phyloP scores from a whole-genome alignment of 2,329 filamentous ascomycete genomes.

The Neurospora sp. region DNA sequence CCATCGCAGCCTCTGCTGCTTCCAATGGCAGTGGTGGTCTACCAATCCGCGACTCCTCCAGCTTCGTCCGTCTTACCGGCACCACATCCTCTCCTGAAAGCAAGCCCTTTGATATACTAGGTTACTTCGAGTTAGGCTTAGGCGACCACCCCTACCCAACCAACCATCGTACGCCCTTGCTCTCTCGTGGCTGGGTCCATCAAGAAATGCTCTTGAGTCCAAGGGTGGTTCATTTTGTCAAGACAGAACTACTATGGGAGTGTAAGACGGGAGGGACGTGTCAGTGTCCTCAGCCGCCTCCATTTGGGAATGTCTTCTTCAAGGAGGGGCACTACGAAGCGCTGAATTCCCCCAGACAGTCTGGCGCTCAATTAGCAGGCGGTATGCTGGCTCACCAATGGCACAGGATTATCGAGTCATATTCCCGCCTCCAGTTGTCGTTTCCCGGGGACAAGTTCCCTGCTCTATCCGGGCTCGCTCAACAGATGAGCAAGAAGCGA shows the following conservation, averaged over 20 bases:
- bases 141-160: not conserved
- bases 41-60: not conserved
- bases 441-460: not conserved
- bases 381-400: not conserved
- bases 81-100: not conserved
- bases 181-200: not conserved
- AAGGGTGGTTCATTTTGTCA: not conserved
- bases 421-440: not conserved
- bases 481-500: not conserved
- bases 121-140: not conserved
- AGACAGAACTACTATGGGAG: slow-evolving; percentile 2
- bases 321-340: not conserved
- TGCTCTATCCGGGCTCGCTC: not conserved
- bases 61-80: not conserved
- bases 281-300: not conserved
- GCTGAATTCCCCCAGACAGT: not conserved
- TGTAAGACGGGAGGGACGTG: not conserved
- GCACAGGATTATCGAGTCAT: not conserved
- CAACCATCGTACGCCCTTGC: not conserved
- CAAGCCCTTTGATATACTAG: not conserved
- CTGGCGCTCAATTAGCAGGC: not conserved
- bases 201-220: slow-evolving; percentile 2
- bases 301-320: not conserved
- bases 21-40: not conserved
- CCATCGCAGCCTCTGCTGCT: not conserved